Base-by-base conservation (phyloP, 1,284 basidiomycete genomes). In the Trichosporon asahii region DNA sequence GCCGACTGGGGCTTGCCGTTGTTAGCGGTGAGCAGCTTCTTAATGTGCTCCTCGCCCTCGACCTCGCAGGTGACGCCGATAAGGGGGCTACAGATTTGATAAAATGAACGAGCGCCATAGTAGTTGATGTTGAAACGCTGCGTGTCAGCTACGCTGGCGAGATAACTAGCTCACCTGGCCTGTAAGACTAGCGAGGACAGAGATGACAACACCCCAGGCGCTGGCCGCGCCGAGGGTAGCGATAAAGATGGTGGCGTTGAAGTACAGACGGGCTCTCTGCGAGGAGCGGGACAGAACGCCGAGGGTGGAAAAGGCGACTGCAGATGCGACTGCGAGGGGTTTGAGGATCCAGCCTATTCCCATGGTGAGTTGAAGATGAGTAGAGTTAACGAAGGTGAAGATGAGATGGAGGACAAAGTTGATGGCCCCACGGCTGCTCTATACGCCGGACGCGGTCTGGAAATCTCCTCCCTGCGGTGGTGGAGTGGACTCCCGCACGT, bases 71-170 rank as follows among this genome's bases (percentile, higher is more conserved):
- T 84, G 75, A 96, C 85, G 72, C 90, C 91, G 64, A 95, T 81
- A 2, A 90, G 81, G 14, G 88, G 88, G 46, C 89, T 87, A 61
- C 89, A 88, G 68, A 94, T 75, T 66, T 82, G 77, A 85, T 96
- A 94, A 85, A 99, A 98, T 57, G 88, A 88, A 66, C 93, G 86
- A 2, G 94, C 96, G 53, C 96, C 91, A 74, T 92, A 85, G 76
- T 88, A 91, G 85, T 96, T 94, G 77, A 92, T 92, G 81, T 98
- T 92, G 80, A 90, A 89, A 21, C 91, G 86, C 77, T 89, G 86
- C 8, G 40, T 9, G 65, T 67, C 44, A 70, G 69, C 31, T 25
- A n/a, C n/a, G n/a, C 31, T 18, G 6, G 7, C 7, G 31, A 33
- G 11, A 33, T 8, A 33, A 33, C 7, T 53, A 61, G 72, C 81